Conservation (phyloP, 2,329 filamentous ascomycete genomes). For the Penicillium frequentans region DNA sequence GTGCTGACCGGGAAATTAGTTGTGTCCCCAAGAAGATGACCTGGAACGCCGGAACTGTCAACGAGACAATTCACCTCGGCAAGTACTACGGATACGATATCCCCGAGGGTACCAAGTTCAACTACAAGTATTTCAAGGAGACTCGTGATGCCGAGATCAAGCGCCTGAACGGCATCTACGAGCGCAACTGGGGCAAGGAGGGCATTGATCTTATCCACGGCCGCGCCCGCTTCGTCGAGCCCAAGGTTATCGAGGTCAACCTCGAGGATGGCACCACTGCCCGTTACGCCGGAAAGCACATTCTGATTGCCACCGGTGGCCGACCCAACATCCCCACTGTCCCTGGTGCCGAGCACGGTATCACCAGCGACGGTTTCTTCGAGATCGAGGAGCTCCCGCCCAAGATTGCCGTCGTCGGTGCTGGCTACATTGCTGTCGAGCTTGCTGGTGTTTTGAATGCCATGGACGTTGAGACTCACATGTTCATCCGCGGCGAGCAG, state of each 20-base stretch:
- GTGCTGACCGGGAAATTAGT: conserved; percentile 29
- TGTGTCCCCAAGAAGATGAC: conserved; percentile 57
- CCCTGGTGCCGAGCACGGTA: conserved; percentile 50
- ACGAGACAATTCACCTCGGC: conserved; percentile 47
- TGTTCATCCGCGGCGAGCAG: conserved; percentile 51
- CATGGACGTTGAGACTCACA: conserved; percentile 50
- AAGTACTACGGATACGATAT: conserved; percentile 51
- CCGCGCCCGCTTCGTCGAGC: conserved; percentile 46
- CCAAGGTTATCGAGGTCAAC: conserved; percentile 47
- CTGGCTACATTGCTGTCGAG: conserved; percentile 54
- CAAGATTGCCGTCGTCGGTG: conserved; percentile 52
- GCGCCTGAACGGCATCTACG: conserved; percentile 49
- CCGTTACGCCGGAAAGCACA: conserved; percentile 47
- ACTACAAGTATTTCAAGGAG: conserved; percentile 51
- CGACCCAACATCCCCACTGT: conserved; percentile 46
- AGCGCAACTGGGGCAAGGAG: conserved; percentile 51
- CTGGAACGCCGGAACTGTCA: conserved; percentile 53
- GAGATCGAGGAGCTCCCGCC: conserved; percentile 51
- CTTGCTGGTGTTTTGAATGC: conserved; percentile 53
- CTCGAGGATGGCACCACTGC: conserved; percentile 41
- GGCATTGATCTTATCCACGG: conserved; percentile 53
- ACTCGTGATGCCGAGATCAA: conserved; percentile 48
- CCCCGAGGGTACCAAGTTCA: conserved; percentile 41
- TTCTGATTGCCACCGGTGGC: conserved; percentile 51
- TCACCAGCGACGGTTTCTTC: conserved; percentile 55